phyloP scores from a whole-genome alignment of 257 asterid species.

The Capsicum baccatum region DNA sequence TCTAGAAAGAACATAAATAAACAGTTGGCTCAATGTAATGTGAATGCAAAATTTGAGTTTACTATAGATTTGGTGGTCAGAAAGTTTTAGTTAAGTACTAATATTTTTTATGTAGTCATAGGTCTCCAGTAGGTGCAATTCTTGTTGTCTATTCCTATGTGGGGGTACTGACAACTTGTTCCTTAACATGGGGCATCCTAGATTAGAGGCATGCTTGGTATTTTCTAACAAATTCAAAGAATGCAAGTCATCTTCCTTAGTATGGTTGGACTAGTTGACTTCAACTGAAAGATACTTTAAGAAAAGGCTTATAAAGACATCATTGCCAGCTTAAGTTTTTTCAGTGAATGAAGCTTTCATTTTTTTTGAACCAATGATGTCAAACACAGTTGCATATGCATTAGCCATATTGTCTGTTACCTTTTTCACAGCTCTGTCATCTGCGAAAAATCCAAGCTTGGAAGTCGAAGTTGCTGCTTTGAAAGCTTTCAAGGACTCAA shows the following conservation, averaged over 20 bases:
- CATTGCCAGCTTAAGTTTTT: neutral
- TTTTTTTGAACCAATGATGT: conserved; percentile 33
- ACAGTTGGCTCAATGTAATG: neutral
- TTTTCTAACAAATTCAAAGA: conserved; percentile 25
- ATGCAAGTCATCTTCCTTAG: neutral
- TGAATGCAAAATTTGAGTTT: neutral
- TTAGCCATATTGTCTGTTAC: conserved; percentile 38
- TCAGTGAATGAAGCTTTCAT: neutral
- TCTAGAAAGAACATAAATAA: neutral
- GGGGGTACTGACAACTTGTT: conserved; percentile 27
- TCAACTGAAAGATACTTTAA: accelerated
- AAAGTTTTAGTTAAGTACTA: neutral
- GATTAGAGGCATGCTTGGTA: neutral
- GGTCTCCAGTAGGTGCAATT: neutral
- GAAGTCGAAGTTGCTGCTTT: conserved; percentile 57
- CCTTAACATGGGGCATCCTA: neutral
- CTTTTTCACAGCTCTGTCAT: conserved; percentile 40
- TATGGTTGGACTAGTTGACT: neutral
- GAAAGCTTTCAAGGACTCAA: conserved; percentile 58
- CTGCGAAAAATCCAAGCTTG: conserved; percentile 26
- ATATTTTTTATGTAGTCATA: conserved; percentile 14
- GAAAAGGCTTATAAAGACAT: conserved; percentile 10
- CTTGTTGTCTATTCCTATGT: neutral
- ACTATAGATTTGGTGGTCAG: neutral
- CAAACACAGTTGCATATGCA: conserved; percentile 31